phyloP scores from a whole-genome alignment of 2,329 filamentous ascomycete genomes.

The Aspergillus clavatus region DNA sequence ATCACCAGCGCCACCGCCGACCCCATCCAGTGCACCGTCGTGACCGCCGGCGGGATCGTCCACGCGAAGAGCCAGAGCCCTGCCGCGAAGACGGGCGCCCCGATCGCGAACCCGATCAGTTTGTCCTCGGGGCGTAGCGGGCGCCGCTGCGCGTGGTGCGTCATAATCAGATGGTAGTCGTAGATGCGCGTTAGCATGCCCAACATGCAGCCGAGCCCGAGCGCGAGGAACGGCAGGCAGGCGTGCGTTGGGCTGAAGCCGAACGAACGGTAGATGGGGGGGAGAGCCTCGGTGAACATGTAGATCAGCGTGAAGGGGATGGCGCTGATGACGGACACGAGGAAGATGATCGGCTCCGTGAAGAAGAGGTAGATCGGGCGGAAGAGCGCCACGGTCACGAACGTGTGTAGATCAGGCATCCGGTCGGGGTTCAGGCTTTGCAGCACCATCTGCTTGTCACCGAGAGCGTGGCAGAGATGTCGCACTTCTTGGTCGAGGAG shows the following conservation, averaged over 20 bases:
- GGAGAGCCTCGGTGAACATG: conserved; percentile 44
- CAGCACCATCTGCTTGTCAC: conserved; percentile 14
- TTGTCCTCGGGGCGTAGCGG: conserved; percentile 45
- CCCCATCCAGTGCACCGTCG: conserved; percentile 36
- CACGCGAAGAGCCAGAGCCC: conserved; percentile 48
- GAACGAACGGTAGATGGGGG: conserved; percentile 36
- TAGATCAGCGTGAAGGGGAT: conserved; percentile 45
- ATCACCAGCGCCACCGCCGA: conserved; percentile 40
- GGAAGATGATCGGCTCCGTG: conserved; percentile 44
- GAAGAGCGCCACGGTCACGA: conserved; percentile 34
- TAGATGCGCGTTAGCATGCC: conserved; percentile 43
- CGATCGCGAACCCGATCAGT: conserved; percentile 43
- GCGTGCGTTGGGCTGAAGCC: conserved; percentile 32
- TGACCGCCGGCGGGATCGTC: conserved; percentile 42
- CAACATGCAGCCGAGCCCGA: conserved; percentile 38
- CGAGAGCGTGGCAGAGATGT: conserved; percentile 21
- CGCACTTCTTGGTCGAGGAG: conserved; percentile 34
- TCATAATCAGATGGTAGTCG: conserved; percentile 34
- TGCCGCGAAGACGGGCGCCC: conserved; percentile 42
- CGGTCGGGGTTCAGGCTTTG: conserved; percentile 36
- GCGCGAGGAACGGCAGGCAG: conserved; percentile 40
- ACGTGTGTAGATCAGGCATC: conserved; percentile 31
- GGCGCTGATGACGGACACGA: conserved; percentile 39
- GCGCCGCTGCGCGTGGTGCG: conserved; percentile 15
- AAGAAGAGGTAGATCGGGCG: conserved; percentile 41